phyloP scores from a whole-genome alignment of 1,284 basidiomycete genomes.

The Cutaneotrichosporon sp. region DNA sequence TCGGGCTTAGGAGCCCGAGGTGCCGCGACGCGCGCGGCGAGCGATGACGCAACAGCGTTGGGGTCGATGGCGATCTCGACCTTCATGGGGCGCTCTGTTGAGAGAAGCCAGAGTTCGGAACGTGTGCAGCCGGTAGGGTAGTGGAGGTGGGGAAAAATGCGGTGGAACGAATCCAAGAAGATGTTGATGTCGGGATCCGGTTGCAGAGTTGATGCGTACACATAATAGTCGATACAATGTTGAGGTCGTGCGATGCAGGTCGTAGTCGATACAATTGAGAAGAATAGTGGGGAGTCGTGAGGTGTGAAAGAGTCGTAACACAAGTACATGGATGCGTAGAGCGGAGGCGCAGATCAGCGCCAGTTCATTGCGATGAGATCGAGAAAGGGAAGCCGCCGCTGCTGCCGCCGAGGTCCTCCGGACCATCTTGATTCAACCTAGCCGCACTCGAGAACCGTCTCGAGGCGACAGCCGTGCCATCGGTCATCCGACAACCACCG shows the following conservation, averaged over 20 bases:
- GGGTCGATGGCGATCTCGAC: slow-evolving; percentile 96
- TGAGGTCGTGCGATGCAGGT: neutral
- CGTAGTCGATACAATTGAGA: neutral
- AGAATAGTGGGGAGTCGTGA: neutral
- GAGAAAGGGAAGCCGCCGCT: slow-evolving; percentile 11
- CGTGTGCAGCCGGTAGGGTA: neutral
- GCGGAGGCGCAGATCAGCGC: slow-evolving; percentile 21
- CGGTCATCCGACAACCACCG: neutral
- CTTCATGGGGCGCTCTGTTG: slow-evolving; percentile 91
- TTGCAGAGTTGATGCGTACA: neutral
- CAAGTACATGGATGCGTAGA: neutral
- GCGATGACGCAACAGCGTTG: slow-evolving; percentile 62
- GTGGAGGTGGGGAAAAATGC: slow-evolving; percentile 37
- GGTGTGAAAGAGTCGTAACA: slow-evolving; percentile 5
- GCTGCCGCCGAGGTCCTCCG: slow-evolving; percentile 10
- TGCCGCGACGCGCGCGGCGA: slow-evolving; percentile 59
- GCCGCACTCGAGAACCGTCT: slow-evolving; percentile 2
- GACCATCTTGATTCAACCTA: slow-evolving; percentile 3
- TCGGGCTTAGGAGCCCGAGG: slow-evolving; percentile 53
- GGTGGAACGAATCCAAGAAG: neutral
- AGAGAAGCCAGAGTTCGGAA: slow-evolving; percentile 26
- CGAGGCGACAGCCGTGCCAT: neutral
- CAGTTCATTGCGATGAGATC: slow-evolving; percentile 16
- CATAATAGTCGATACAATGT: slow-evolving; percentile 2
- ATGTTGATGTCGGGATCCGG: neutral